A percentile compares a stretch with the other conserved stretches of the same genome.
Conservation (phyloP, 805 yeast species). For the Wickerhamomyces mucosus region DNA sequence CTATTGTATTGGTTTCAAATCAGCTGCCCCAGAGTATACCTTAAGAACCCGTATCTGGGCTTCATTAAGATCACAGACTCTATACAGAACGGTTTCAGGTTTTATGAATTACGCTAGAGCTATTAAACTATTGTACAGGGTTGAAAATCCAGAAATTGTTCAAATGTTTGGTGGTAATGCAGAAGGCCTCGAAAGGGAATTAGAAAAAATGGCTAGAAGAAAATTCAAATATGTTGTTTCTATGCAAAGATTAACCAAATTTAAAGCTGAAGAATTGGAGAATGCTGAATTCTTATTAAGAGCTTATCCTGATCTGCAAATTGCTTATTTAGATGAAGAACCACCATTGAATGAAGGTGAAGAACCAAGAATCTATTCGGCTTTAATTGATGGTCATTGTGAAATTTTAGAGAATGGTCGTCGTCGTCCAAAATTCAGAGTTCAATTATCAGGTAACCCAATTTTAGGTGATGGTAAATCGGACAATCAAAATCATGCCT, state of each 20-base stretch:
- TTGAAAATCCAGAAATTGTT: conserved; percentile 90
- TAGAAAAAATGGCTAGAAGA: conserved; percentile 81
- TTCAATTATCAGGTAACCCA: conserved; percentile 75
- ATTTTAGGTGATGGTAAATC: conserved; percentile 85
- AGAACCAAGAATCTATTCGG: conserved; percentile 64
- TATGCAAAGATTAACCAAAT: conserved; percentile 74
- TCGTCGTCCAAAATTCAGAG: conserved; percentile 69
- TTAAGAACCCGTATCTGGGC: conserved; percentile 98
- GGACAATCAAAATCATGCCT: conserved; percentile 76
- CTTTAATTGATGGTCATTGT: conserved; percentile 75
- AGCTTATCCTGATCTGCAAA: conserved; percentile 79
- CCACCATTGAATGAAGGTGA: conserved; percentile 66
- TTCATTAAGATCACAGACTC: conserved; percentile 90
- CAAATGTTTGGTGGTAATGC: conserved; percentile 99
- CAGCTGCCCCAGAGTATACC: conserved; percentile 95
- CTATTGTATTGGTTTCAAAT: conserved; percentile 93
- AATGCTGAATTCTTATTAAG: conserved; percentile 73
- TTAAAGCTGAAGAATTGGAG: conserved; percentile 66
- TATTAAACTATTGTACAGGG: conserved; percentile 83
- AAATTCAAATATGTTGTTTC: conserved; percentile 76
- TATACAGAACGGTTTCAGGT: conserved; percentile 95
- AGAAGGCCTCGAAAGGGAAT: conserved; percentile 89
- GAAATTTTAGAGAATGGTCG: conserved; percentile 63
- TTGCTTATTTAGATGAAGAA: conserved; percentile 93
- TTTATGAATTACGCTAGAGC: conserved; percentile 98